Percentiles rank a stretch among this genome's conserved stretches.
Evolutionary conservation across 2,329 filamentous ascomycete genomes (phyloP).

Genomic region (Apiospora koreana): DNA sequence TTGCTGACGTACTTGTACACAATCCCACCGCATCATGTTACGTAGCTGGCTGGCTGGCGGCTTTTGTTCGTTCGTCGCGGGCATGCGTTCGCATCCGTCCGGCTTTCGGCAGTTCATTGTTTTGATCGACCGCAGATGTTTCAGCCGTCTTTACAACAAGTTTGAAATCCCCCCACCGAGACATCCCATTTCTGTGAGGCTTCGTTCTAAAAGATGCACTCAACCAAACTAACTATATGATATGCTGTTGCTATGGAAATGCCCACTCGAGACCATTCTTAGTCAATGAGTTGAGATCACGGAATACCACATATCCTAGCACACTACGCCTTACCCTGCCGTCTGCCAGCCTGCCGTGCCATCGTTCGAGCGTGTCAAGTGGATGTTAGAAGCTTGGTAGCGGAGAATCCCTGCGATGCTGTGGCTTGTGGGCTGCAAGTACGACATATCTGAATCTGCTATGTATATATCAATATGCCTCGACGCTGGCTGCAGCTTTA

Average conservation of each 20-base stretch:
- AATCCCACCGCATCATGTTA: not conserved
- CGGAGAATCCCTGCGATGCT: not conserved
- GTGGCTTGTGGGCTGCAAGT: not conserved
- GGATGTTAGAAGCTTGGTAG: not conserved
- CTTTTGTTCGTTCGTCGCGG: not conserved
- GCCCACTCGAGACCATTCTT: not conserved
- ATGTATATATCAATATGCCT: not conserved
- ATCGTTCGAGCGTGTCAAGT: not conserved
- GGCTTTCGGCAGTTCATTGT: slow-evolving; percentile 2
- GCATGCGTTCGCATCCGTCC: not conserved
- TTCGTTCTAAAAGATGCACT: not conserved
- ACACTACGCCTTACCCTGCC: not conserved
- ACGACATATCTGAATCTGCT: not conserved
- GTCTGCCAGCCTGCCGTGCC: not conserved
- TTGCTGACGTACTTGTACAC: not conserved
- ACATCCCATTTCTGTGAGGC: not conserved
- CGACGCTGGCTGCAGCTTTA: not conserved
- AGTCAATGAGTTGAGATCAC: not conserved
- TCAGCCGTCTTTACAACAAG: not conserved
- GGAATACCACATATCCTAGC: not conserved
- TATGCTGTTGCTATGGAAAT: not conserved
- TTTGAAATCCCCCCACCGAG: not conserved
- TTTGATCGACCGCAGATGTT: not conserved
- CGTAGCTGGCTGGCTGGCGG: not conserved
- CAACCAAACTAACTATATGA: not conserved